Base-by-base conservation (phyloP, 2,329 filamentous ascomycete species). In the Cyphellophora attinorum region DNA sequence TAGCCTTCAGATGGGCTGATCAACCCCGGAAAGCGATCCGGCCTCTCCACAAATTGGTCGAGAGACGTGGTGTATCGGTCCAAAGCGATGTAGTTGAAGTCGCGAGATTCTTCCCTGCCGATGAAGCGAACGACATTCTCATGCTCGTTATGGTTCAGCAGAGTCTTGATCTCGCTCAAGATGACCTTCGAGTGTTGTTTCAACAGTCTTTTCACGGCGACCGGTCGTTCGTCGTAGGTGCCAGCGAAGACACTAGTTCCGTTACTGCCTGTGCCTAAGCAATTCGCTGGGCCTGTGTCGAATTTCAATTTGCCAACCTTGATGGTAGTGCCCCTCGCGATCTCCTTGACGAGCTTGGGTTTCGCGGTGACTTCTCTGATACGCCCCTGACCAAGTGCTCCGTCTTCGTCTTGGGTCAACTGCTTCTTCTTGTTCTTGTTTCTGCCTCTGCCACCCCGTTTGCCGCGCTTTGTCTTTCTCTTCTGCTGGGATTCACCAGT, bases 51-150 rank as follows among this genome's bases (percentile, higher is more conserved):
- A 2, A 98, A 76, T 49, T 98, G 91, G 38, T 88, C 89, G 16
- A 98, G 67, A 23, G 89, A 96, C 3, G 89, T 89, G 25, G 89
- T 85, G 52, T 91, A 98, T 5, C 93, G 74, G 59, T 98, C 91
- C 14, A 98, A 65, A 0, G 89, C 91, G 51, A 98, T 98, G 57
- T 98, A 98, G 23, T 96, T 70, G 58, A 98, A 98, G 12, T 84
- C 83, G 21, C 83, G 76, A 8, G 85, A 85, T 49, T 83, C 79
- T 50, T 94, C 84, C 50, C 94, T 88, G 31, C 88, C 86, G 52
- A 85, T 95, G 55, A 98, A 98, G 25, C 89, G 85, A 45, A 98
- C 93, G 27, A 98, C 89, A 56, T 98, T 96, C 10, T 82, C 80
- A 52, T 98, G 91, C 50, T 95, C 84, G 48, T 98, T 91, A 52